A percentile compares a stretch with the other conserved stretches of the same genome.
Conservation (phyloP, 75 land plant species). For the Larix kaempferi region DNA sequence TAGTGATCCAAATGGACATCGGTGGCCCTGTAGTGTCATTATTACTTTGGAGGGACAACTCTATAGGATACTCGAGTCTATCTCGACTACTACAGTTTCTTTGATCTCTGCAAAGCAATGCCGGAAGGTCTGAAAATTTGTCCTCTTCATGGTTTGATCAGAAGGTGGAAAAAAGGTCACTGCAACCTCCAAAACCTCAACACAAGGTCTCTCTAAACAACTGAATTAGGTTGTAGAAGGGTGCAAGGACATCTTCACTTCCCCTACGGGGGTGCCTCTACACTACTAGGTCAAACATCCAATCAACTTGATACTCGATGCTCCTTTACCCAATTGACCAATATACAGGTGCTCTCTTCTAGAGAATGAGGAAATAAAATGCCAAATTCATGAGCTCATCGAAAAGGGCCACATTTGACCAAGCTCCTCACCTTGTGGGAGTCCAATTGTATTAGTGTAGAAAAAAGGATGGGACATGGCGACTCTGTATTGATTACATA, state of each 20-base stretch:
- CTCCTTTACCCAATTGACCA: background rate
- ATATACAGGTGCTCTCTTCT: background rate
- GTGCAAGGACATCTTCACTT: background rate
- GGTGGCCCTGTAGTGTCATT: background rate
- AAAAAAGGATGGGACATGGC: slow-evolving; percentile 6
- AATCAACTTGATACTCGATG: background rate
- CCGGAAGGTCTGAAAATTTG: background rate
- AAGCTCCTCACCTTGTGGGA: slow-evolving; percentile 10
- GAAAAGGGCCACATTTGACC: slow-evolving; percentile 1
- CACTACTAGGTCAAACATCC: background rate
- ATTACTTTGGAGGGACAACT: background rate
- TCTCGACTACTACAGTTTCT: background rate
- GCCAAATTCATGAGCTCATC: slow-evolving; percentile 1
- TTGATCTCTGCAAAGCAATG: background rate
- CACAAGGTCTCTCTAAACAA: background rate
- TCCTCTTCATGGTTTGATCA: background rate
- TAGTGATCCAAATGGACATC: no score
- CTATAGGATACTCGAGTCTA: background rate
- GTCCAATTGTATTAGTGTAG: background rate
- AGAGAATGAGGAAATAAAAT: background rate
- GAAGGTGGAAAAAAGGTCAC: background rate
- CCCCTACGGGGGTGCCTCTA: background rate
- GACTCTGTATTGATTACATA: slow-evolving; percentile 6
- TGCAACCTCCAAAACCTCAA: no score
- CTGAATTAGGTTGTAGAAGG: background rate